Percentiles rank a stretch among this genome's conserved stretches.
These are phyloP conservation scores for Luvunga scandens DNA, from an alignment of 345 rosid genomes.

Conservation along the genomic window DNA sequence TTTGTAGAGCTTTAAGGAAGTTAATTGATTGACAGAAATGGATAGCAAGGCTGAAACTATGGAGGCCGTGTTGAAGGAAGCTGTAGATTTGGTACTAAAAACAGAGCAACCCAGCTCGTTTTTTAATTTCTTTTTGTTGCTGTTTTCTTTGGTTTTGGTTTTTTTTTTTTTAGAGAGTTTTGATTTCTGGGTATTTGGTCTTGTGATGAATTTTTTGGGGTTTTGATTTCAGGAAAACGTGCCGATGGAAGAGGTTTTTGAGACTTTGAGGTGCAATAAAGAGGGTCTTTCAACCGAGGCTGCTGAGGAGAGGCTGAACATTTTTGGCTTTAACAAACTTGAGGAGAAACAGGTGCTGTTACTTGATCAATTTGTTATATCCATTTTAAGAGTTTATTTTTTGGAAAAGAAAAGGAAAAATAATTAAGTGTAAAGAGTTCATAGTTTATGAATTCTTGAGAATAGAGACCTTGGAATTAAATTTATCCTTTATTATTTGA, in stretches of 20 bases:
- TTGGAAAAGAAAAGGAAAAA: background rate
- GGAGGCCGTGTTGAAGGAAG: slow-evolving; percentile 71
- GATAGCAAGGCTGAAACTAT: slow-evolving; percentile 39
- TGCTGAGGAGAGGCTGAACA: slow-evolving; percentile 51
- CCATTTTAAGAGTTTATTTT: background rate
- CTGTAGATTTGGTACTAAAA: slow-evolving; percentile 57
- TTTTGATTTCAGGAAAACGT: slow-evolving; percentile 52
- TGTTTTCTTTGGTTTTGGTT: background rate
- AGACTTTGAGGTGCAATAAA: slow-evolving; percentile 51
- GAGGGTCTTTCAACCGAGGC: slow-evolving; percentile 59
- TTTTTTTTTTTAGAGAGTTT: background rate
- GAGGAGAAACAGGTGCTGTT: slow-evolving; percentile 56
- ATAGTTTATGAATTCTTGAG: background rate
- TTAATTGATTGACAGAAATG: slow-evolving; percentile 26
- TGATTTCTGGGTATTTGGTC: slow-evolving; percentile 12
- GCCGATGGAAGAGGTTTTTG: slow-evolving; percentile 63
- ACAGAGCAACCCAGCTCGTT: slow-evolving; percentile 19
- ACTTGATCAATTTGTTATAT: background rate
- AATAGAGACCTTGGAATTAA: background rate
- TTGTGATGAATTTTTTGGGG: slow-evolving; percentile 15
- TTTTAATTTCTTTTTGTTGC: background rate
- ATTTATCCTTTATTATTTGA: background rate
- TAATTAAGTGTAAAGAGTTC: background rate
- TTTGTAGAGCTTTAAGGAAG: slow-evolving; percentile 3
- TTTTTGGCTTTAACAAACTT: slow-evolving; percentile 66